Evolutionary conservation across 805 yeast genomes (phyloP), one percentile per base, ranked within the genome.

Genomic region (Jamesozyma spencerorum): DNA sequence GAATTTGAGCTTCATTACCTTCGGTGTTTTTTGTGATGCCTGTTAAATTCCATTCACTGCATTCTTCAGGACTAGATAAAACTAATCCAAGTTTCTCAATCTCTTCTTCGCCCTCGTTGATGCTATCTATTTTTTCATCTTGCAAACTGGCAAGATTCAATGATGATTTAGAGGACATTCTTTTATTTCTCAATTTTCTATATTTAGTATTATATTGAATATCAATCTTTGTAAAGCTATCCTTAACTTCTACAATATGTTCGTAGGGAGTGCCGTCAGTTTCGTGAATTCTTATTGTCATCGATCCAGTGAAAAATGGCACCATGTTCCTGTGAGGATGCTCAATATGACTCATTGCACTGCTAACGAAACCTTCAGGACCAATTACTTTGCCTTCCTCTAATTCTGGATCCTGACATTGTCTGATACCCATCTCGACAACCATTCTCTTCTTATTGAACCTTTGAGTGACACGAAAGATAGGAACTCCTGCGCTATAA

Each of bases 221-320:
- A 55, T 92, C 98, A 34, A 92, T 68, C 55, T 85, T 86, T 0
- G 95, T 85, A 49, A 79, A 77, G 1, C 78, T 74, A 34, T 90
- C 97, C 51, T 86, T 85, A 39, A 92, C 66, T 48, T 86, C 94
- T 18, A 92, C 95, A 36, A 92, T 90, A 58, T 92, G 99, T 55
- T 92, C 99, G 56, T 92, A 92, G 0, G 99, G 98, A 0, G 97
- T 86, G 7, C 98, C 98, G 60, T 92, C 97, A 0, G 96, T 94
- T 55, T 92, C 99, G 57, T 92, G 98, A 29, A 92, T 88, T 53
- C 98, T 70, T 29, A 92, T 85, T 0, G 99, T 92, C 84, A 92
- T 85, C 0, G 97, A 96, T 0, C 99, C 99, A 0, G 85, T 74
- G 54, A 88, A 85, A 2, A 79, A 72, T 0, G 60, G 52, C 2